Percentiles rank a stretch among this genome's conserved stretches.
Conservation (phyloP, 129 eudicot species). For the Helianthus tuberosus region DNA sequence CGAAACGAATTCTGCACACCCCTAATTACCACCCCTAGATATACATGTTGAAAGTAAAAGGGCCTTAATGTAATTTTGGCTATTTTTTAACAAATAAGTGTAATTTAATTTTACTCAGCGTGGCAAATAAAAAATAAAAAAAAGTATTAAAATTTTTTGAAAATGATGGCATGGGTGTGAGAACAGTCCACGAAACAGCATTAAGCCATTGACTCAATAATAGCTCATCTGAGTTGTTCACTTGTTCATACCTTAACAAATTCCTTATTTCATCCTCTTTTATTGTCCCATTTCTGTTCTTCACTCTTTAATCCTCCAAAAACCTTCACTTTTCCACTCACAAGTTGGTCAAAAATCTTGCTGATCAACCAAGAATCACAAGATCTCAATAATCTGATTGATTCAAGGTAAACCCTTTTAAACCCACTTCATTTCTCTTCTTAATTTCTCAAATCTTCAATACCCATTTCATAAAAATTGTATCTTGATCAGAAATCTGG, state of each 20-base stretch:
- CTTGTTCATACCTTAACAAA: slow-evolving; percentile 31
- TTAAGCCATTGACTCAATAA: slow-evolving; percentile 22
- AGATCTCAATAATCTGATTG: slow-evolving; percentile 15
- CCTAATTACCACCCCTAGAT: too few species aligned
- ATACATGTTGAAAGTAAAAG: not conserved
- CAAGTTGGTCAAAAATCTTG: not conserved
- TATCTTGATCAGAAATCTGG: not conserved
- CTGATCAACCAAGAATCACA: slow-evolving; percentile 12
- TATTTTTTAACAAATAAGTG: not conserved
- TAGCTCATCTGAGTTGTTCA: slow-evolving; percentile 18
- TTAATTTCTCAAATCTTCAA: slow-evolving; percentile 7
- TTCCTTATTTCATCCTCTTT: slow-evolving; percentile 44
- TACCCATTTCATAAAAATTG: slow-evolving; percentile 11
- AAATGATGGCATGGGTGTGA: slow-evolving; percentile 18
- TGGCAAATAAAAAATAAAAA: not conserved
- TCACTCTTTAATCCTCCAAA: slow-evolving; percentile 11
- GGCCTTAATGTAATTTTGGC: not conserved
- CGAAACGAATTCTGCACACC: too few species aligned
- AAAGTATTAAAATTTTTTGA: not conserved
- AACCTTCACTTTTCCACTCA: not conserved
- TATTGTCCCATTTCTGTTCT: slow-evolving; percentile 15
- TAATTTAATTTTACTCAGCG: slow-evolving; percentile 28
- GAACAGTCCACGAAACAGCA: slow-evolving; percentile 43
- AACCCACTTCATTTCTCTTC: slow-evolving; percentile 4
- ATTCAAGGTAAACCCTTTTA: slow-evolving; percentile 21